Evolutionary conservation across 106 monocot genomes (phyloP), one percentile per base, ranked within the genome.

Genomic region (Apostasia ramifera): DNA sequence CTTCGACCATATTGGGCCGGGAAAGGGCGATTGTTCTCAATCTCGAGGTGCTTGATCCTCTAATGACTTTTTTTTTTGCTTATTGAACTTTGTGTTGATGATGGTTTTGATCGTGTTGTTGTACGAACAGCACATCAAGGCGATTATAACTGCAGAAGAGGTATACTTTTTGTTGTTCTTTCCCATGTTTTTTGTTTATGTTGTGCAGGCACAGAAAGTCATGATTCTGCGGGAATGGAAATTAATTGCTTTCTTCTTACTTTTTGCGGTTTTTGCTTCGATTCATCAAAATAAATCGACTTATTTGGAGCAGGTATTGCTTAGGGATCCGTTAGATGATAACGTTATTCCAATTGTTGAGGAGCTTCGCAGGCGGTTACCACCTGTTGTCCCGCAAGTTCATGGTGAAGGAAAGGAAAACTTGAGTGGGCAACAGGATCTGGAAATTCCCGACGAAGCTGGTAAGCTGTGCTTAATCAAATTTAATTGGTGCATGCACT

Each of bases 311-410:
- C 73, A 97, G 95, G 95, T 97, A 10, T 68, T 97, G 57, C 92
- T 97, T 46, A 84, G 97, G 69, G 91, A 97, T 80, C 92, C 92
- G 6, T 64, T 66, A 0, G 82, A 89, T 3, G 89, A 92, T 4
- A 85, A 86, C 81, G 97, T 97, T 57, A 81, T 90, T 54, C 92
- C 92, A 11, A 79, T 97, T n/a, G 97, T 97, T 10, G 97, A 92
- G 82, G 97, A 97, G 79, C 85, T 97, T 52, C 71, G 84, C 0
- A 84, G 97, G 52, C 80, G 89, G 8, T 55, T 97, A 56, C 91
- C 84, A 47, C 73, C 71, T 45, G 45, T 13, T 14, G 62, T 44
- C 45, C 73, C 66, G 2, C 81, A 80, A 50, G 69, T 43, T 3
- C 81, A 86, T 47, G 81, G 65, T 60, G 86, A 83, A 61, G 91